Percentiles rank a stretch among this genome's conserved stretches.
phyloP scores from a whole-genome alignment of 192 early-diverging fungal genomes.

The Thamnidium elegans region DNA sequence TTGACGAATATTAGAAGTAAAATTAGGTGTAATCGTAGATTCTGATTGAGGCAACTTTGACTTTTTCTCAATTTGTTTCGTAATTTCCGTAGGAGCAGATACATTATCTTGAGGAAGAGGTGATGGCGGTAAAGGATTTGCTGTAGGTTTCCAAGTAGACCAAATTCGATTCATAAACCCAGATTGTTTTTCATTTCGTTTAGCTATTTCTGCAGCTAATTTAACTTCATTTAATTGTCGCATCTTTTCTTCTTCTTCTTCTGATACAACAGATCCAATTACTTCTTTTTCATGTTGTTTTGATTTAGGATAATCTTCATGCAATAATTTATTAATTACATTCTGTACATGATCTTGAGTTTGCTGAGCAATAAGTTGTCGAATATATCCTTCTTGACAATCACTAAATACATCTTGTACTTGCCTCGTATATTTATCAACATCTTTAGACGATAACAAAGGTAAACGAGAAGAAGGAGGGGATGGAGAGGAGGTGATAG shows the following conservation, averaged over 20 bases:
- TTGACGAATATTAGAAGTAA: slow-evolving; percentile 23
- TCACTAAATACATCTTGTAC: slow-evolving; percentile 64
- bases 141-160: slow-evolving; percentile 11
- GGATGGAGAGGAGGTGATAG: slow-evolving; percentile 14
- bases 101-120: slow-evolving; percentile 1
- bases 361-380: slow-evolving; percentile 46
- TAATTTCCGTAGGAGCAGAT: background rate
- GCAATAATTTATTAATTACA: slow-evolving; percentile 59
- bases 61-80: background rate
- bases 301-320: slow-evolving; percentile 51
- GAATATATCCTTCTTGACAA: slow-evolving; percentile 56
- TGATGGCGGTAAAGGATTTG: background rate
- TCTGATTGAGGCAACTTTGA: slow-evolving; percentile 22
- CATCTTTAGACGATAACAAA: slow-evolving; percentile 13
- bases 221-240: background rate
- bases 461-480: slow-evolving; percentile 22
- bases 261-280: background rate
- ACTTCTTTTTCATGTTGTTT: slow-evolving; percentile 1
- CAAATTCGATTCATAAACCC: slow-evolving; percentile 17
- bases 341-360: slow-evolving; percentile 48
- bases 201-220: background rate
- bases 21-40: slow-evolving; percentile 33
- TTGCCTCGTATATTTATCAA: slow-evolving; percentile 31
- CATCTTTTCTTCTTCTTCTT: background rate
- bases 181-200: background rate